Conservation (phyloP, 2,329 filamentous ascomycete genomes). For the Neospermospora avenae region DNA sequence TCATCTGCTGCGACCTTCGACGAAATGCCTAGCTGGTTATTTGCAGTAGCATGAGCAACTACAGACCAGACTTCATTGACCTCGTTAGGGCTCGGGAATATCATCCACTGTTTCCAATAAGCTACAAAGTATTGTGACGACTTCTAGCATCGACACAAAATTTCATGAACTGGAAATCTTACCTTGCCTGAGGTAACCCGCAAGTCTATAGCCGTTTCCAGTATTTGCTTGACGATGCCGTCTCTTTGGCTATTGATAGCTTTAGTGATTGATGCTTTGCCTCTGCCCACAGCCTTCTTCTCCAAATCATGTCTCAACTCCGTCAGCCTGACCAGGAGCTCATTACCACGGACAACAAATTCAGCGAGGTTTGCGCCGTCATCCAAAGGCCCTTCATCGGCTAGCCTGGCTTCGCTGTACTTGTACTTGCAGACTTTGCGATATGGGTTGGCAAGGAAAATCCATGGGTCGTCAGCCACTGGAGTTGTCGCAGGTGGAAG, state of each 20-base stretch:
- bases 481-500: slow-evolving; percentile 63
- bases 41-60: slow-evolving; percentile 64
- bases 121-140: background rate
- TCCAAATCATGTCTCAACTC: slow-evolving; percentile 47
- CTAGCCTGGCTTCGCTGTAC: slow-evolving; percentile 29
- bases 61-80: slow-evolving; percentile 63
- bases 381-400: slow-evolving; percentile 28
- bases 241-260: slow-evolving; percentile 36
- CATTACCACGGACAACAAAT: slow-evolving; percentile 21
- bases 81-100: slow-evolving; percentile 55
- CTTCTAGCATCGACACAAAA: background rate
- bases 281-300: slow-evolving; percentile 37
- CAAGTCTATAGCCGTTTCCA: slow-evolving; percentile 56
- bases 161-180: slow-evolving; percentile 2
- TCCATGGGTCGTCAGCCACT: slow-evolving; percentile 55
- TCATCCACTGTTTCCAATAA: slow-evolving; percentile 61
- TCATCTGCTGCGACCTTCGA: slow-evolving; percentile 68
- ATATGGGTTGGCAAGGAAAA: slow-evolving; percentile 68
- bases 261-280: slow-evolving; percentile 22
- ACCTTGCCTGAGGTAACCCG: slow-evolving; percentile 66
- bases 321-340: slow-evolving; percentile 34
- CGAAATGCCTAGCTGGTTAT: slow-evolving; percentile 65
- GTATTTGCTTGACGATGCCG: slow-evolving; percentile 52
- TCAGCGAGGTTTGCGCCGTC: slow-evolving; percentile 21
- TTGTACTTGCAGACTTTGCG: slow-evolving; percentile 16